Percentiles rank a stretch among this genome's conserved stretches.
Conservation (phyloP, 305 asterid species). For the Solanum chacoense region DNA sequence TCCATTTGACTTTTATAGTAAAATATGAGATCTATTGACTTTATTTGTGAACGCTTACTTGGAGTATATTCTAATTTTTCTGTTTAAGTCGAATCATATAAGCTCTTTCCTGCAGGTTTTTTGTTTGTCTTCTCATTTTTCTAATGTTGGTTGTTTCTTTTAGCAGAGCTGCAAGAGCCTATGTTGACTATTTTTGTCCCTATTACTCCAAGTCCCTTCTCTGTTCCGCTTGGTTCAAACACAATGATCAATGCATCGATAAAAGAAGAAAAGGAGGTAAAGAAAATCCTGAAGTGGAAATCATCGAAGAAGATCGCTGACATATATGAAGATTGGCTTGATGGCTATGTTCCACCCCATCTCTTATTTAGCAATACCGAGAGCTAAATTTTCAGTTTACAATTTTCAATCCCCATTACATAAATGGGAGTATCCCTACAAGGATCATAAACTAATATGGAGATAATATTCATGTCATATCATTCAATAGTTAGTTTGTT, state of each 20-base stretch:
- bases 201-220: slow-evolving; percentile 18
- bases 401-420: neutral
- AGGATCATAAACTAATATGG: neutral
- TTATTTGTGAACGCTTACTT: neutral
- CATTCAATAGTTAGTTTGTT: too few species aligned
- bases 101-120: neutral
- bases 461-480: neutral
- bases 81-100: neutral
- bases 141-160: neutral
- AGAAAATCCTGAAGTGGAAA: neutral
- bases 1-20: neutral
- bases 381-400: neutral
- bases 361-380: neutral
- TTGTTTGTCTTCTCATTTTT: neutral
- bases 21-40: neutral
- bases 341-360: slow-evolving; percentile 35
- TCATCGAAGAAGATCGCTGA: neutral
- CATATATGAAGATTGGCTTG: slow-evolving; percentile 30
- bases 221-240: neutral
- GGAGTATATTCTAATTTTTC: neutral
- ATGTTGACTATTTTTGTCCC: neutral
- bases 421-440: neutral
- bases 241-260: neutral
- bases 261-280: too few species aligned
- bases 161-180: slow-evolving; percentile 32